Evolutionary conservation across 1,284 basidiomycete genomes (phyloP), one percentile per base, ranked within the genome.

Genomic region (Sanguinoderma infundibulare): DNA sequence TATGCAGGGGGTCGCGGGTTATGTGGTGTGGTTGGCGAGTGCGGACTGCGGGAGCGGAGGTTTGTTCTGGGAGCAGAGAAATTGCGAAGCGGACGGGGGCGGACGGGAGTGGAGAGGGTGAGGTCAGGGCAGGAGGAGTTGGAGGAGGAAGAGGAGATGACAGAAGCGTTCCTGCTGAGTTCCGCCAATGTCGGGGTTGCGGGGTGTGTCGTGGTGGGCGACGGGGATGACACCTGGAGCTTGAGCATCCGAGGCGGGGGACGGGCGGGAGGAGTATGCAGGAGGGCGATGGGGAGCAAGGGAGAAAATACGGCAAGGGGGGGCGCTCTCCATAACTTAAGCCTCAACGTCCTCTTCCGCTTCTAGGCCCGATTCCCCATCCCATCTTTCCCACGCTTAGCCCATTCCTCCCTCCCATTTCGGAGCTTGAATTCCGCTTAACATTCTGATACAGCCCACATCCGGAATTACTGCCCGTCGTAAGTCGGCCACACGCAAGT

Each of bases 111-210:
- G 44, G 79, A 71, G 44, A 80, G 67, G 46, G 73, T 74, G 59
- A 81, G 67, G 49, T 81, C 78, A 30, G 78, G 74, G 62, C 79
- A 77, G 35, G 82, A 82, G 68, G 86, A 83, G 44, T 86, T 87
- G 73, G 82, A 83, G 55, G 87, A 87, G 34, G 84, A 85, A 2
- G 89, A 89, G 14, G 84, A 86, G 60, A 91, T 89, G 70, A 90
- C 89, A 14, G 89, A 90, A 6, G 89, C 82, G 78, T 90, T 91
- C 72, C 90, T 83, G 78, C 86, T 88, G 59, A 91, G 81, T 72
- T 87, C 84, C 55, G 86, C 85, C 51, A 89, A 79, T 1, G 81
- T 79, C 10, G 81, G 79, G 12, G 74, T 64, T 50, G 66, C 59
- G 60, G 67, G 73, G 57, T 66, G 70, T 12, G 72, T 62, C 49